Evolutionary conservation across 176 grass and related monocot genomes (phyloP).

Genomic region (Tillandsia fasciculata): DNA sequence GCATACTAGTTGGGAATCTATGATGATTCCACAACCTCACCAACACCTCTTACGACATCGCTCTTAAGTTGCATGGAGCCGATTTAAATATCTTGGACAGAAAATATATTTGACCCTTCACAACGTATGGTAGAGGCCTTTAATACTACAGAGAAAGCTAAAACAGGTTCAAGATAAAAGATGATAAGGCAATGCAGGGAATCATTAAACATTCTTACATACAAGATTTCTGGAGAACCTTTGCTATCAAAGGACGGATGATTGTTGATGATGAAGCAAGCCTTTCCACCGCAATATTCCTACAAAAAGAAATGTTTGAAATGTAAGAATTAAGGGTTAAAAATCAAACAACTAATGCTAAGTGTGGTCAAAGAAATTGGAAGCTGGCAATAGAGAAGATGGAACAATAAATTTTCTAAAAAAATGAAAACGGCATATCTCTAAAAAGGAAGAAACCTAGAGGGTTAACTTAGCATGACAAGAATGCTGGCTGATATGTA

Average conservation of each 20-base stretch:
- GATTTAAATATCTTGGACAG: too few species aligned
- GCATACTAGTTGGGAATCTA: too few species aligned
- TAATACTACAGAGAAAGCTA: background rate
- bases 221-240: constrained; percentile 48
- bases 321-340: background rate
- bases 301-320: constrained; percentile 3
- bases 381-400: background rate
- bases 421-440: too few species aligned
- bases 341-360: background rate
- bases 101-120: too few species aligned
- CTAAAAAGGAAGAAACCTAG: too few species aligned
- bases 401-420: background rate
- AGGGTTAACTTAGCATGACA: too few species aligned
- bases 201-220: constrained; percentile 11
- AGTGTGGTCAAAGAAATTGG: background rate
- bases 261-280: constrained; percentile 51
- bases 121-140: background rate
- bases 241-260: constrained; percentile 31
- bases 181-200: background rate
- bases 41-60: too few species aligned
- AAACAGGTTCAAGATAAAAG: background rate
- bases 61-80: too few species aligned
- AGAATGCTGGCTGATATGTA: too few species aligned
- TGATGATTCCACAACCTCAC: too few species aligned
- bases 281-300: constrained; percentile 48